These are phyloP conservation scores for Metschnikowia baotianmanensis DNA, from an alignment of 805 yeast species.

Conservation along the genomic window DNA sequence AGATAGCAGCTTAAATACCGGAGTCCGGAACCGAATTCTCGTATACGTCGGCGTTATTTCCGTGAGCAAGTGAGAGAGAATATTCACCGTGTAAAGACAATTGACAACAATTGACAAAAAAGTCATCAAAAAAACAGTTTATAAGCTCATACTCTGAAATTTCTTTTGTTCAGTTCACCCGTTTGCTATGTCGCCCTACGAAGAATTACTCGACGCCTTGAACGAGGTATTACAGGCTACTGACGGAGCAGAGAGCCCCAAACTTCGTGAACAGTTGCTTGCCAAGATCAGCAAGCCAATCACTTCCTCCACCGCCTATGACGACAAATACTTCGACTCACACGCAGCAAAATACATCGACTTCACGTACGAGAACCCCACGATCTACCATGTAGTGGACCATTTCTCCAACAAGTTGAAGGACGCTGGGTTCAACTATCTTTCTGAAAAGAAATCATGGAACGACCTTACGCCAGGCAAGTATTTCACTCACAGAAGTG, in stretches of 20 bases:
- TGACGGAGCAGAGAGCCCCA: constrained; percentile 6
- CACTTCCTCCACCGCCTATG: constrained; percentile 10
- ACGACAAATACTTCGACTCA: constrained; percentile 21
- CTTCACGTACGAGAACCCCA: constrained; percentile 71
- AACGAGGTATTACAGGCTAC: constrained; percentile 12
- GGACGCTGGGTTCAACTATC: constrained; percentile 58
- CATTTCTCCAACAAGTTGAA: constrained; percentile 48
- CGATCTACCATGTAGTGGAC: constrained; percentile 69
- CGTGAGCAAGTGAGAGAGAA: no score
- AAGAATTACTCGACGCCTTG: constrained; percentile 16
- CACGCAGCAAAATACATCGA: constrained; percentile 55
- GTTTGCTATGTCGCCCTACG: constrained; percentile 11
- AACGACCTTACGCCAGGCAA: constrained; percentile 46
- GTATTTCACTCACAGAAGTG: constrained; percentile 68
- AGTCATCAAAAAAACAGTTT: no score
- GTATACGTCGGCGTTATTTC: no score
- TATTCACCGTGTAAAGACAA: no score
- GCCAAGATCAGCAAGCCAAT: constrained; percentile 7
- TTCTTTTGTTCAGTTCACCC: not conserved
- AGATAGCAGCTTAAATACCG: constrained; percentile 1
- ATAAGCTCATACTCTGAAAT: not conserved
- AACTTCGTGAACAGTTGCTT: constrained; percentile 11
- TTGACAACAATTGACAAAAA: no score
- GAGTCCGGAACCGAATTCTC: not conserved
- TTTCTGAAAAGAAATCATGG: constrained; percentile 65